These are phyloP conservation scores for Ceratorhiza oryzae-sativae DNA, from an alignment of 1,284 basidiomycete species.

Conservation along the genomic window DNA sequence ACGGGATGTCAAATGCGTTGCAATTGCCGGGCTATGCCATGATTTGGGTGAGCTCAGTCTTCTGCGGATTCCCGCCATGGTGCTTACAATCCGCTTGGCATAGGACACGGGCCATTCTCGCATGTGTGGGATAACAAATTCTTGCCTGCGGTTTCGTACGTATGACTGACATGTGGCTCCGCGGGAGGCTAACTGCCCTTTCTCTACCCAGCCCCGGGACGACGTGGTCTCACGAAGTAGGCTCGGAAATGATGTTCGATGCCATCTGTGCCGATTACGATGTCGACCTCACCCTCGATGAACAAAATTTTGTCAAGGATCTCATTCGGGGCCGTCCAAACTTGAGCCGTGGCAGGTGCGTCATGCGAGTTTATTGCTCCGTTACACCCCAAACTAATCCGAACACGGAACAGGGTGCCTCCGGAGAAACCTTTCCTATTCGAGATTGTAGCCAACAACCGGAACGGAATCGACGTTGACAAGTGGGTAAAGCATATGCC, in stretches of 20 bases:
- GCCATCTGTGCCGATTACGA: conserved; percentile 62
- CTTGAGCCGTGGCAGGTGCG: conserved; percentile 39
- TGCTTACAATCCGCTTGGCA: not conserved
- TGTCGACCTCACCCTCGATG: conserved; percentile 56
- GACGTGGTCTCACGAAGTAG: conserved; percentile 72
- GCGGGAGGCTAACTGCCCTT: conserved; percentile 11
- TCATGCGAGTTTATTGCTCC: not conserved
- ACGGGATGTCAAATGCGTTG: conserved; percentile 70
- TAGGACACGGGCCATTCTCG: conserved; percentile 72
- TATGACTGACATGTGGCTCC: conserved; percentile 36
- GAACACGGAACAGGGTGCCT: conserved; percentile 38
- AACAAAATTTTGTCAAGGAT: conserved; percentile 68
- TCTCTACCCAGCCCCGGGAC: conserved; percentile 51
- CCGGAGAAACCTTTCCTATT: conserved; percentile 61
- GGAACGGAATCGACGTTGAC: conserved; percentile 82
- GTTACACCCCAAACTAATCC: not conserved
- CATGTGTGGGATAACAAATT: conserved; percentile 75
- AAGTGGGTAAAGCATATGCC: conserved; percentile 59
- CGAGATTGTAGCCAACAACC: conserved; percentile 78
- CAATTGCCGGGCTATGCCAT: conserved; percentile 74
- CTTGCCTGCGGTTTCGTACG: conserved; percentile 65
- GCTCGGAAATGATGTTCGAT: conserved; percentile 76
- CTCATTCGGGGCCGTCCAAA: conserved; percentile 65
- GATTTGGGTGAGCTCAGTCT: conserved; percentile 57
- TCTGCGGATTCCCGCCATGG: not conserved